These are phyloP conservation scores for Leishmania martiniquensis DNA, from an alignment of 208 protist species.

Conservation along the genomic window DNA sequence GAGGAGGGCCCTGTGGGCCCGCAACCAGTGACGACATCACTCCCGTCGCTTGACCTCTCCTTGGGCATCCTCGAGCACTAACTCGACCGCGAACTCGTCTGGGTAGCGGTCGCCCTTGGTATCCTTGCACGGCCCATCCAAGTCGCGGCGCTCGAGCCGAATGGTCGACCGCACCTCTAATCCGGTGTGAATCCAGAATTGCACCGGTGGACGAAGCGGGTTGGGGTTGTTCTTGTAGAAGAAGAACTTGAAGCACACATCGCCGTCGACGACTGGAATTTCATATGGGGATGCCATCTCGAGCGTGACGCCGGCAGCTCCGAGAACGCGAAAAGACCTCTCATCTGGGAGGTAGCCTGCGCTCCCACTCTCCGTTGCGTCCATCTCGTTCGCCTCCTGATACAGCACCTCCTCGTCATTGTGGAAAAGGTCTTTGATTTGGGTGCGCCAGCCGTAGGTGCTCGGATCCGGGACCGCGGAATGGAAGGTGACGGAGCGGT, in stretches of 20 bases:
- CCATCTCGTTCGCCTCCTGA: conserved; percentile 48
- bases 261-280: conserved; percentile 54
- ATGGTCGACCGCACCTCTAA: conserved; percentile 46
- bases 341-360: conserved; percentile 32
- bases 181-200: conserved; percentile 80
- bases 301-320: conserved; percentile 28
- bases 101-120: conserved; percentile 69
- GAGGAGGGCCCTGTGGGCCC: neutral
- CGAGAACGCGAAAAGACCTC: conserved; percentile 19
- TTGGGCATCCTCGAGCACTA: conserved; percentile 39
- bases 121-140: conserved; percentile 83
- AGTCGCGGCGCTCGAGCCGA: conserved; percentile 34
- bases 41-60: conserved; percentile 12
- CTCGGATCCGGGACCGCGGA: conserved; percentile 43
- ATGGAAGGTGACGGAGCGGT: conserved; percentile 55
- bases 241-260: conserved; percentile 76
- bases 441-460: conserved; percentile 51
- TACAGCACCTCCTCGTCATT: conserved; percentile 66
- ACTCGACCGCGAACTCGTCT: conserved; percentile 52
- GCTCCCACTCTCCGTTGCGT: conserved; percentile 25
- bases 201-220: conserved; percentile 63
- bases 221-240: conserved; percentile 71
- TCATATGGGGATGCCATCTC: conserved; percentile 43
- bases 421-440: conserved; percentile 62
- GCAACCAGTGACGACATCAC: neutral